Base-by-base conservation (phyloP, 2,329 filamentous ascomycete species). In the Didymella glomerata region DNA sequence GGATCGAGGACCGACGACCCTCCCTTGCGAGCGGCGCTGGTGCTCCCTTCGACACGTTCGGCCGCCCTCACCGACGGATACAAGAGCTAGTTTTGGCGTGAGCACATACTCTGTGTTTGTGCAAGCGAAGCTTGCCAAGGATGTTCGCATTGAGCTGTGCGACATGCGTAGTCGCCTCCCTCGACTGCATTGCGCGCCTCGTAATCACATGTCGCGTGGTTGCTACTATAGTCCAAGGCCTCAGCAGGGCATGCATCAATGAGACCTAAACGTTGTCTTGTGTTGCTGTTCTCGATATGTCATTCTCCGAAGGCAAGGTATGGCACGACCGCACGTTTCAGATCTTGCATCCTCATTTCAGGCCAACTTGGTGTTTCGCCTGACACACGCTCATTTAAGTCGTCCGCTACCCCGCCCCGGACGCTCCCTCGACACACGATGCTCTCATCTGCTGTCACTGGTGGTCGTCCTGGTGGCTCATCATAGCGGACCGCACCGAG, bases 321-420 rank as follows among this genome's bases (percentile, higher is more conserved):
- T 67, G 57, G 62, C 49, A 54, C 62, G 60, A 46, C 28, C 58
- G 50, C 28, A 50, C 51, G 68, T 70, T 70, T 70, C 68, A 70
- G 62, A 55, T 54, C 38, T 25, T 56, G 48, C 48, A 24, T 64
- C 54, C 55, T 60, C 63, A 64, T 61, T 61, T 62, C 52, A 64
- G 49, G 42, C 54, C 38, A 50, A 56, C 34, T 44, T 55, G 40
- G 57, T 55, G 64, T 67, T 66, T 67, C 66, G 67, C 60, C 60
- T 63, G 55, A 52, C 62, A 58, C 47, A 30, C 30, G 56, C 32
- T 63, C 56, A 64, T 59, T 62, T 60, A 62, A 61, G 56, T 41
- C 51, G 53, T 52, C 57, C 32, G 52, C 45, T 50, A 51, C 54
- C 59, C 48, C 20, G 20, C 38, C 34, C 38, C n/a, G 38, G 40